Percentiles rank a stretch among this genome's conserved stretches.
phyloP scores from a whole-genome alignment of 768 basidiomycete genomes.

The Boletales sp. region DNA sequence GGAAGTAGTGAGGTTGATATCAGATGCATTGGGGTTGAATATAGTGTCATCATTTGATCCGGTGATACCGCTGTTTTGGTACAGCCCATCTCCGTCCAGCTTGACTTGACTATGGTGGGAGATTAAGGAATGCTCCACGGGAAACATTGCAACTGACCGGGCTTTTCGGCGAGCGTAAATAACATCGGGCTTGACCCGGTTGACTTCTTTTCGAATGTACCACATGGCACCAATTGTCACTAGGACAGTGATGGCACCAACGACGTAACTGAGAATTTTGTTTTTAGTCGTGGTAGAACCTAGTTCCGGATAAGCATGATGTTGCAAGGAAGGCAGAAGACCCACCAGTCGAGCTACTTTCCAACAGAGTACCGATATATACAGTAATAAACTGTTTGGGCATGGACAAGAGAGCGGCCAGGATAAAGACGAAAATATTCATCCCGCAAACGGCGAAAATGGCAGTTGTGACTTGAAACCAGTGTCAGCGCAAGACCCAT shows the following conservation, averaged over 20 bases:
- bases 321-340: not conserved
- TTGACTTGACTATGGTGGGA: slow-evolving; percentile 49
- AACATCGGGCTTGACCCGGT: slow-evolving; percentile 60
- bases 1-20: slow-evolving; percentile 38
- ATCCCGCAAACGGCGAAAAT: slow-evolving; percentile 90
- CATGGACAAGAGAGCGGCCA: slow-evolving; percentile 78
- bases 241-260: slow-evolving; percentile 62
- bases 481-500: not conserved
- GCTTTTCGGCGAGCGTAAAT: slow-evolving; percentile 70
- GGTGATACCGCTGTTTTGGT: slow-evolving; percentile 26
- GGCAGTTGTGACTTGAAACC: slow-evolving; percentile 69
- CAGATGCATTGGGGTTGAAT: slow-evolving; percentile 37
- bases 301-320: slow-evolving; percentile 7
- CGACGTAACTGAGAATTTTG: slow-evolving; percentile 64
- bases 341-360: slow-evolving; percentile 38
- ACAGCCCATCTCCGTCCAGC: slow-evolving; percentile 32
- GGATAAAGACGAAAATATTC: slow-evolving; percentile 68
- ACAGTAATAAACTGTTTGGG: slow-evolving; percentile 93
- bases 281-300: slow-evolving; percentile 37
- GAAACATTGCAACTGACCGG: slow-evolving; percentile 38
- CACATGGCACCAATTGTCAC: slow-evolving; percentile 78
- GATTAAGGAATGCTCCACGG: slow-evolving; percentile 2
- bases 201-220: slow-evolving; percentile 77
- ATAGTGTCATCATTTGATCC: slow-evolving; percentile 30
- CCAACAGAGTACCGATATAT: slow-evolving; percentile 82